Percentiles rank a stretch among this genome's conserved stretches.
These are phyloP conservation scores for Phoma sp. DNA, from an alignment of 2,329 filamentous ascomycete genomes.

Conservation along the genomic window DNA sequence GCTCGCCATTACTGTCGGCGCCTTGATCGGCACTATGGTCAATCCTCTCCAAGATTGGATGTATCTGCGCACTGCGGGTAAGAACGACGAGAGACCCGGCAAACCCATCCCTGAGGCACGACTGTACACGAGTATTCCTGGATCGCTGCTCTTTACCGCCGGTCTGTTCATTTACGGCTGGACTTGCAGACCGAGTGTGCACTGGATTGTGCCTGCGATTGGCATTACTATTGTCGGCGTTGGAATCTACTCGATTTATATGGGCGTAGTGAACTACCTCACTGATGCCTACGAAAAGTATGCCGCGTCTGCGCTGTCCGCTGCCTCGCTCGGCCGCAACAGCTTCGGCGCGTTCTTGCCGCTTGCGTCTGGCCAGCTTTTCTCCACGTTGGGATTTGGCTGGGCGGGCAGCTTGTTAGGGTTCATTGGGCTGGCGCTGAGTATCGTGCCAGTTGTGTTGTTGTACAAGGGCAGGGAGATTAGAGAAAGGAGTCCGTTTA, in stretches of 20 bases:
- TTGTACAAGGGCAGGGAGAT: slow-evolving; percentile 53
- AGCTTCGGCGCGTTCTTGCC: slow-evolving; percentile 57
- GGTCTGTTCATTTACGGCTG: slow-evolving; percentile 42
- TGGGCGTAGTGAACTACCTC: slow-evolving; percentile 59
- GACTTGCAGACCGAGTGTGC: slow-evolving; percentile 44
- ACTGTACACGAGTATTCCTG: slow-evolving; percentile 53
- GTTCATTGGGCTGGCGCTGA: slow-evolving; percentile 51
- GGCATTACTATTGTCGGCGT: slow-evolving; percentile 35
- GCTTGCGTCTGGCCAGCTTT: slow-evolving; percentile 52
- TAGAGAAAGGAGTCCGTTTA: slow-evolving; percentile 44
- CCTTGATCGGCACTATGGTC: slow-evolving; percentile 51
- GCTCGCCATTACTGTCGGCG: slow-evolving; percentile 53
- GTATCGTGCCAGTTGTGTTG: slow-evolving; percentile 51
- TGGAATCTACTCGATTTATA: slow-evolving; percentile 50
- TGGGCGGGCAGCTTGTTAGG: slow-evolving; percentile 56
- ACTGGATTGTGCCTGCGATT: slow-evolving; percentile 41
- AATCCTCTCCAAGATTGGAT: slow-evolving; percentile 49
- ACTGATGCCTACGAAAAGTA: slow-evolving; percentile 59
- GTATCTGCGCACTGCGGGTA: slow-evolving; percentile 37
- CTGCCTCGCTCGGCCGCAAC: slow-evolving; percentile 56
- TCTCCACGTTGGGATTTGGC: slow-evolving; percentile 50
- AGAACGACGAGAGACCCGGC: slow-evolving; percentile 50
- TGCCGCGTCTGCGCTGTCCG: slow-evolving; percentile 57
- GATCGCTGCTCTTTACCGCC: slow-evolving; percentile 48
- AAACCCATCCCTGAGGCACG: slow-evolving; percentile 54